These are phyloP conservation scores for Quercus glauca DNA, from an alignment of 306 rosid species.

Conservation along the genomic window DNA sequence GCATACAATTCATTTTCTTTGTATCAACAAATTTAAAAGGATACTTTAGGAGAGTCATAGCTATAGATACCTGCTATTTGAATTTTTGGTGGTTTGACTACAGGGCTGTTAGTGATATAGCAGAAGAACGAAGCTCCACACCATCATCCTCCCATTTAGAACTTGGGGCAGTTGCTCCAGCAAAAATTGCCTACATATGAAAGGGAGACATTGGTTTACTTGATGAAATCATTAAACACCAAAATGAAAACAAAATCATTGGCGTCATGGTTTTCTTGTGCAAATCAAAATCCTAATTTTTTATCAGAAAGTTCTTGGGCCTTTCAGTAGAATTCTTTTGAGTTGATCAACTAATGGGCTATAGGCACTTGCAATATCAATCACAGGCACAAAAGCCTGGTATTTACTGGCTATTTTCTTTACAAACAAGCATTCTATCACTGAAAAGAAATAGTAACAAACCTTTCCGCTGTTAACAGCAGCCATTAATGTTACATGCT, in stretches of 20 bases:
- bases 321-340: background rate
- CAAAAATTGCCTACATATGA: slow-evolving; percentile 61
- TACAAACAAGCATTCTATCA: background rate
- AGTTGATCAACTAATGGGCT: background rate
- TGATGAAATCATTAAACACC: too few relatives aligned
- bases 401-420: background rate
- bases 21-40: background rate
- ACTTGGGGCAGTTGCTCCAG: slow-evolving; percentile 82
- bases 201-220: slow-evolving; percentile 5
- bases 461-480: slow-evolving; percentile 84
- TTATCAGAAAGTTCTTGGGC: background rate
- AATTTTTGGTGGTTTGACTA: slow-evolving; percentile 30
- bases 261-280: background rate
- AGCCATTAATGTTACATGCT: slow-evolving; percentile 64
- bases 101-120: slow-evolving; percentile 63
- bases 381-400: background rate
- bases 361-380: background rate
- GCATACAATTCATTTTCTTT: background rate
- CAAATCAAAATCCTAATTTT: background rate
- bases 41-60: background rate
- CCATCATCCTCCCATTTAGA: slow-evolving; percentile 80
- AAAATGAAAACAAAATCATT: too few relatives aligned
- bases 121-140: slow-evolving; percentile 87
- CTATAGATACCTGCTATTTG: slow-evolving; percentile 22
- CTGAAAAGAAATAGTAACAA: slow-evolving; percentile 20